phyloP scores from a whole-genome alignment of 345 rosid genomes.

The Euclidium syriacum region DNA sequence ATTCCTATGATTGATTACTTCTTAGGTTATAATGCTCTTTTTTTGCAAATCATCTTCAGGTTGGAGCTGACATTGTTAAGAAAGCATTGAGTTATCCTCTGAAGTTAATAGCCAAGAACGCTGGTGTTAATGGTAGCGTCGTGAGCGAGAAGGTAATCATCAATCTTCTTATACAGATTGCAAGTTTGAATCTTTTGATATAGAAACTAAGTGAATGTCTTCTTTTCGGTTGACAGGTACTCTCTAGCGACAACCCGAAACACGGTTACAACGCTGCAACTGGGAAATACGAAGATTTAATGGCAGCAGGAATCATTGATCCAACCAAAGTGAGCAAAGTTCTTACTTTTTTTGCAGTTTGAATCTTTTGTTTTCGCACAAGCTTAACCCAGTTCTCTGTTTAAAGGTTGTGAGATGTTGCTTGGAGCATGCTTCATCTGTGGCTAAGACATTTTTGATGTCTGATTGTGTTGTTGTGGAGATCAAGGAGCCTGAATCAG shows the following conservation, averaged over 20 bases:
- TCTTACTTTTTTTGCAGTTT: background rate
- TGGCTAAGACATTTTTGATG: constrained; percentile 94
- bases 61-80: constrained; percentile 85
- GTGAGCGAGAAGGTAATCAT: constrained; percentile 73
- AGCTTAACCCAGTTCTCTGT: background rate
- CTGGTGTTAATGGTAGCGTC: constrained; percentile 88
- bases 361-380: background rate
- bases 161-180: background rate
- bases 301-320: constrained; percentile 91
- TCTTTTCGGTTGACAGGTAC: constrained; percentile 40
- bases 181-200: background rate
- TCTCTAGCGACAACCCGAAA: constrained; percentile 52
- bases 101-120: constrained; percentile 83
- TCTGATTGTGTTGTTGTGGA: constrained; percentile 96
- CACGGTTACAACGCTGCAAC: constrained; percentile 89
- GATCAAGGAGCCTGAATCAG: constrained; percentile 75
- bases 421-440: constrained; percentile 90
- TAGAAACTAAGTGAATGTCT: background rate
- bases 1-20: background rate
- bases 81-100: constrained; percentile 82
- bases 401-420: constrained; percentile 91
- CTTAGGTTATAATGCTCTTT: background rate
- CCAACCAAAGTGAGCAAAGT: constrained; percentile 64
- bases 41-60: constrained; percentile 32
- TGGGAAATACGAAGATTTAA: constrained; percentile 80